Percentiles rank a stretch among this genome's conserved stretches.
These are phyloP conservation scores for Tolypocladium nubicola DNA, from an alignment of 2,329 filamentous ascomycete species.

Conservation along the genomic window DNA sequence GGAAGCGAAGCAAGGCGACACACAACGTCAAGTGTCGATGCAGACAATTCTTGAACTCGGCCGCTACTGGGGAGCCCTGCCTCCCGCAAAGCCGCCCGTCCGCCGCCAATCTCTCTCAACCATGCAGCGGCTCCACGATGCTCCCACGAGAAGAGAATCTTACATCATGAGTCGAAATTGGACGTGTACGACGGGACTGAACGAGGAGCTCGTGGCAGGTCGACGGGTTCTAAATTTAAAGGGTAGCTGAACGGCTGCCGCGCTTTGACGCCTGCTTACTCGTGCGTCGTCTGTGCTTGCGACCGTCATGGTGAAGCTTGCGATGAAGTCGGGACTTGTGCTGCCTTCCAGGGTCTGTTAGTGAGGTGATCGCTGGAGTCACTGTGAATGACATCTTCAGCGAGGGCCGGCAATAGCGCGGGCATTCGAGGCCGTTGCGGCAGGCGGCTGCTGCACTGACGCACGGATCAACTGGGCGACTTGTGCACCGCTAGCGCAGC, in stretches of 20 bases:
- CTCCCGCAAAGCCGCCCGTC: neutral
- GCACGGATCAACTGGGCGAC: neutral
- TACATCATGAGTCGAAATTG: neutral
- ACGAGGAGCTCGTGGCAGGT: neutral
- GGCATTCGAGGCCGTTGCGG: neutral
- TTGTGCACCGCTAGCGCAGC: constrained; percentile 8
- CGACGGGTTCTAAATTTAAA: neutral
- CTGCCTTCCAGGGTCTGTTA: neutral
- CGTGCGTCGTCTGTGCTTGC: neutral
- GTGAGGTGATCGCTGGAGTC: no score
- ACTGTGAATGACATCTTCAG: neutral
- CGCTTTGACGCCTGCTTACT: neutral
- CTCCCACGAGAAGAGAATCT: neutral
- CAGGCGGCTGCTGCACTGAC: neutral
- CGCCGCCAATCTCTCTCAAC: neutral
- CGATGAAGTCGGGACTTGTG: neutral
- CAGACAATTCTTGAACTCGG: neutral
- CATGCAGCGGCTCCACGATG: neutral
- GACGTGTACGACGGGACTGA: neutral
- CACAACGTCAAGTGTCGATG: neutral
- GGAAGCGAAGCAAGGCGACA: neutral
- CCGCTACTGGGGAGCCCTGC: neutral
- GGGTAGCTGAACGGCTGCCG: neutral
- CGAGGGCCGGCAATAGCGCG: neutral
- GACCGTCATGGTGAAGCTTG: neutral